Evolutionary conservation across 1,284 basidiomycete genomes (phyloP), one percentile per base, ranked within the genome.

Genomic region (Pseudozyma hubeiensis): DNA sequence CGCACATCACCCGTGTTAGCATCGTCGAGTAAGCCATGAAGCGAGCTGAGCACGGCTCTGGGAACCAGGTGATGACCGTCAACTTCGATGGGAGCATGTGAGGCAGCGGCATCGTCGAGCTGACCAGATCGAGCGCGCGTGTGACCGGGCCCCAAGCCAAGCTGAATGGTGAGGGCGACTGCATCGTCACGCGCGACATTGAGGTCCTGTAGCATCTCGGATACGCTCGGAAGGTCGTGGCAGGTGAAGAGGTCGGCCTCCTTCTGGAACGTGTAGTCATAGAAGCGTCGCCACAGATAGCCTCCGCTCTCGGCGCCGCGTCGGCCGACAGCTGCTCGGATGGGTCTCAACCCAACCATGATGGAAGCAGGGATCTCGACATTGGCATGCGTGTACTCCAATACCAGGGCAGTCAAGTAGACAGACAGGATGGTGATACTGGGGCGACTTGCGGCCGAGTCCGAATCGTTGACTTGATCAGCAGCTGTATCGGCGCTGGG

Each of bases 1-100:
- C 80, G 71, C 8, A 84, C 67, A 30, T 84, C 82, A 37, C 81
- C 82, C 2, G 81, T 80, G 47, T 64, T 70, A n/a, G 74, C 55
- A 47, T 79, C 76, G 46, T 84, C 82, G 14, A 84, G 53, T 16
- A 84, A 53, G 4, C 76, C 68, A 2, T 56, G 68, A 14, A 84
- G 55, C 16, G 78, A 72, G 8, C 48, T 59, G 17, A 82, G 31
- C 5, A 84, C 37, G 8, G 70, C 59, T 6, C 64, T 51, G 3
- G 81, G 80, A 10, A 84, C 74, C 4, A 70, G 48, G 37, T 76
- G 76, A 11, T 66, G 54, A 7, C 74, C 68, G 3, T 75, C 59
- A 16, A 78, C 45, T 45, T 80, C 69, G 29, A 83, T 77, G 0
- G 81, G 80, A 14, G 68, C 41, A 30, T 46, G 60, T 24, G 45